These are phyloP conservation scores for Handroanthus guayacan DNA, from an alignment of 257 asterid species.

Conservation along the genomic window DNA sequence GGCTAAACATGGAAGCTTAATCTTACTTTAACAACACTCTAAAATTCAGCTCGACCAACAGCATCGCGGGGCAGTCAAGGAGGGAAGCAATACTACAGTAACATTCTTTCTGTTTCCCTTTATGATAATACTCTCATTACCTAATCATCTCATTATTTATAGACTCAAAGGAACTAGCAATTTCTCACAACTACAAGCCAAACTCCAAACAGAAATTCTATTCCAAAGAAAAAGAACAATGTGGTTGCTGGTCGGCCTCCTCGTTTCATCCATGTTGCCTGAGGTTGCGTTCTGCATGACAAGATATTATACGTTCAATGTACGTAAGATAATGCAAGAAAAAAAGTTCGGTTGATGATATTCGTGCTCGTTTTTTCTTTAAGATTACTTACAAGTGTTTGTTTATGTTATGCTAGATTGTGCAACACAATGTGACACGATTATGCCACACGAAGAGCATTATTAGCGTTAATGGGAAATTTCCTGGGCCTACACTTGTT, in stretches of 20 bases:
- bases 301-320: conserved; percentile 67
- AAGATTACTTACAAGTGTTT: neutral
- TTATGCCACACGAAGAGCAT: conserved; percentile 67
- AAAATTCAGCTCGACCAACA: conserved; percentile 65
- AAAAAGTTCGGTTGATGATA: neutral
- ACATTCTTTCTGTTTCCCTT: conserved; percentile 10
- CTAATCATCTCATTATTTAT: conserved; percentile 50
- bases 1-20: neutral
- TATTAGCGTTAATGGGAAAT: conserved; percentile 59
- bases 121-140: conserved; percentile 40
- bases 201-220: neutral
- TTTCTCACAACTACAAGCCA: neutral
- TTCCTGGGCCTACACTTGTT: conserved; percentile 67
- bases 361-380: neutral
- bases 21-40: conserved; percentile 69
- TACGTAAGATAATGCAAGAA: conserved; percentile 25
- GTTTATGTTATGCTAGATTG: conserved; percentile 49
- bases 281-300: conserved; percentile 49
- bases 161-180: neutral
- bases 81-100: conserved; percentile 39
- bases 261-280: conserved; percentile 47
- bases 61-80: conserved; percentile 22
- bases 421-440: conserved; percentile 62
- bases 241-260: conserved; percentile 38
- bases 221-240: conserved; percentile 16